These are phyloP conservation scores for Trametes villosa DNA, from an alignment of 768 basidiomycete genomes.

Conservation along the genomic window DNA sequence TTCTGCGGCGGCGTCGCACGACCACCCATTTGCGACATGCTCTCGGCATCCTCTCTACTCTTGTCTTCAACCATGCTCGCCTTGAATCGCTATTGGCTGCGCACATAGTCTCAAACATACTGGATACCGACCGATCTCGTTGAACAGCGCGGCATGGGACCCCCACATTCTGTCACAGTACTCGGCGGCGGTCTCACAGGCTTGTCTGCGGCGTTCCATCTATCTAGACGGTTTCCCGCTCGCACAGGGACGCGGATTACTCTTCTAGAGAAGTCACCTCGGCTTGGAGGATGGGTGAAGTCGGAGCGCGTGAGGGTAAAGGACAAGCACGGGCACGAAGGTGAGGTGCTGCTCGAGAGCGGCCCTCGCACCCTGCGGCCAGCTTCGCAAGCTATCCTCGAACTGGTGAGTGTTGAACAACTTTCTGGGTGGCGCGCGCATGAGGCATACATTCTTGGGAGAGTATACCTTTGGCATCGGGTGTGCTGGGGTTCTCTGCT, in stretches of 20 bases:
- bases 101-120: too few species aligned
- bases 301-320: slow-evolving; percentile 56
- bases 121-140: too few species aligned
- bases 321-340: slow-evolving; percentile 28
- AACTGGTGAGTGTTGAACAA: slow-evolving; percentile 63
- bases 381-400: slow-evolving; percentile 70
- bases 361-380: slow-evolving; percentile 90
- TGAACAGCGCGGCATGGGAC: slow-evolving; percentile 36
- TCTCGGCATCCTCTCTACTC: neutral
- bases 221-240: slow-evolving; percentile 65
- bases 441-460: too few species aligned
- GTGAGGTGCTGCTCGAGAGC: slow-evolving; percentile 69
- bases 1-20: neutral
- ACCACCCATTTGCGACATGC: neutral
- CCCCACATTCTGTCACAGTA: slow-evolving; percentile 48
- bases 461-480: too few species aligned
- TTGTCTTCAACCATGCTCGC: neutral
- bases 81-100: too few species aligned
- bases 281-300: slow-evolving; percentile 87
- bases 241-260: slow-evolving; percentile 58
- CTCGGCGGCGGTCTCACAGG: slow-evolving; percentile 85
- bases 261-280: slow-evolving; percentile 65
- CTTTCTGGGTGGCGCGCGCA: too few species aligned
- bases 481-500: too few species aligned
- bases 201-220: slow-evolving; percentile 79